Conservation (phyloP, 371 early-diverging fungal genomes). For the Zychaea mexicana region DNA sequence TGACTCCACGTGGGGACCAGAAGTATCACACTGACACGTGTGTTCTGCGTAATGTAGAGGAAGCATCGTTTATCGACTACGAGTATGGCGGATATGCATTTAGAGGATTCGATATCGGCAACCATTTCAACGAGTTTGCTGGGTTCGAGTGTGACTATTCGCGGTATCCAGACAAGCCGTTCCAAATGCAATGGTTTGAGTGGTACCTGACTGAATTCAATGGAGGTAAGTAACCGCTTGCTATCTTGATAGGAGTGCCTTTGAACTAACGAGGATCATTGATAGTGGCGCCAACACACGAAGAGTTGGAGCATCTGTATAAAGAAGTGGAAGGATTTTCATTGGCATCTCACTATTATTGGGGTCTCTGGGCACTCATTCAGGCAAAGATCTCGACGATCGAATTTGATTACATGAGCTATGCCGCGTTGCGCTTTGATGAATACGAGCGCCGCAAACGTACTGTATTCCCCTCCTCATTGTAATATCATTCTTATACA, state of each 20-base stretch:
- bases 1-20: slow-evolving; percentile 14
- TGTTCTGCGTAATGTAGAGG: slow-evolving; percentile 14
- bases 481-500: background rate
- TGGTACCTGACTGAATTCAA: slow-evolving; percentile 51
- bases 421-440: slow-evolving; percentile 80
- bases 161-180: slow-evolving; percentile 74
- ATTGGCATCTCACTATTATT: slow-evolving; percentile 89
- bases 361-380: slow-evolving; percentile 93
- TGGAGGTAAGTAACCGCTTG: slow-evolving; percentile 44
- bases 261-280: too few relatives aligned
- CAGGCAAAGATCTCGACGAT: slow-evolving; percentile 88
- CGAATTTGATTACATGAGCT: slow-evolving; percentile 92
- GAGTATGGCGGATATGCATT: slow-evolving; percentile 89
- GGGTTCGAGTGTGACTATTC: slow-evolving; percentile 94
- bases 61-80: slow-evolving; percentile 88
- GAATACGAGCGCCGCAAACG: slow-evolving; percentile 70
- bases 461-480: slow-evolving; percentile 25
- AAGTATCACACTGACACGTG: slow-evolving; percentile 1
- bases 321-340: slow-evolving; percentile 82
- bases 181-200: slow-evolving; percentile 77
- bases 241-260: too few relatives aligned
- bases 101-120: slow-evolving; percentile 93
- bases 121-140: slow-evolving; percentile 93
- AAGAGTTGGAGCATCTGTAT: slow-evolving; percentile 64
- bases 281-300: slow-evolving; percentile 36